Evolutionary conservation across 352 stramenopile genomes (phyloP).

Genomic region (Globisporangium paroecandrum): DNA sequence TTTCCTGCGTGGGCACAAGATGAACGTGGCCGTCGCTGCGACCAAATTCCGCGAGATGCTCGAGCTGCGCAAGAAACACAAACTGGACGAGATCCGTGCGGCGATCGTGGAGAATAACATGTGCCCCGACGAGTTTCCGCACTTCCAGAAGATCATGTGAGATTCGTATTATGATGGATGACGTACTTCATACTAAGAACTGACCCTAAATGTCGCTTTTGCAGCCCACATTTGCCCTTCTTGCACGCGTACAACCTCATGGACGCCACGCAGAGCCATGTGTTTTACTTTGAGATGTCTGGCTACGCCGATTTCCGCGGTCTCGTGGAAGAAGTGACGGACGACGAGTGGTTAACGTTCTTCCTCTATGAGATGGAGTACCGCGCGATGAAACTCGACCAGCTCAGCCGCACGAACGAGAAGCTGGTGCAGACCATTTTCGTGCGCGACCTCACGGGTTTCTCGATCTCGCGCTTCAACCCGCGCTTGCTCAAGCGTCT

Average conservation of each 20-base stretch:
- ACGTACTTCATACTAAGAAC: no score
- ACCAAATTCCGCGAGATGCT: slow-evolving; percentile 71
- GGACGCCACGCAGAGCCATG: slow-evolving; percentile 33
- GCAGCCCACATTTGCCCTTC: slow-evolving; percentile 48
- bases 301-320: slow-evolving; percentile 60
- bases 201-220: not conserved
- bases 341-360: slow-evolving; percentile 71
- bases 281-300: slow-evolving; percentile 73
- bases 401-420: slow-evolving; percentile 56
- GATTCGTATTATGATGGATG: not conserved
- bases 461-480: slow-evolving; percentile 59
- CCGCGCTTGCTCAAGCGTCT: slow-evolving; percentile 49
- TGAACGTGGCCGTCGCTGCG: slow-evolving; percentile 60
- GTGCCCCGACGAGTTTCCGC: slow-evolving; percentile 49
- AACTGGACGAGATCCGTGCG: slow-evolving; percentile 56
- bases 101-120: slow-evolving; percentile 51
- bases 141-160: slow-evolving; percentile 67
- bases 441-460: slow-evolving; percentile 62
- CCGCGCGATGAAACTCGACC: slow-evolving; percentile 57
- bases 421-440: slow-evolving; percentile 56
- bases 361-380: slow-evolving; percentile 77
- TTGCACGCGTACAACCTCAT: slow-evolving; percentile 59
- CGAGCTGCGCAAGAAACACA: slow-evolving; percentile 46
- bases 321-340: slow-evolving; percentile 51
- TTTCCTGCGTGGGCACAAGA: slow-evolving; percentile 71